Base-by-base conservation (phyloP, 495 filamentous ascomycete genomes). In the Aspergillus panamensis region DNA sequence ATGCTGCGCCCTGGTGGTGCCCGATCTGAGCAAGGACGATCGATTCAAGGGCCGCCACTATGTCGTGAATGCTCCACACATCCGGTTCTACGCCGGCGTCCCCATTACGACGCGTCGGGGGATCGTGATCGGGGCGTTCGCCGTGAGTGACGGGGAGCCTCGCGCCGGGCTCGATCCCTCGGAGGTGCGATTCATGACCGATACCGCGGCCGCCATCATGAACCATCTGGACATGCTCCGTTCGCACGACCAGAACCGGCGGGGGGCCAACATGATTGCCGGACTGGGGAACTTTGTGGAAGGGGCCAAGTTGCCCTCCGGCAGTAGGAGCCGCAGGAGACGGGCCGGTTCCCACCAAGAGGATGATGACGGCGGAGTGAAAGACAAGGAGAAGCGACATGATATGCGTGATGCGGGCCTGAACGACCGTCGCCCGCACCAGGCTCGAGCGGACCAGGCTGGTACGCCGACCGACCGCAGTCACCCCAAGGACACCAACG, bases 111-210 rank as follows among this genome's bases (percentile, higher is more conserved):
- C 78, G 2, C 79, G 69, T 9, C 69, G 69, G 17, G 84, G 83
- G 7, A 77, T 83, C 42, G 75, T 75, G 6, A 87, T 87, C 55
- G 84, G 84, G n/a, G 79, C 78, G 1, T 76, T 82, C 53, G 80
- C 77, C 45, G 72, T 86, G 14, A 64, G 81, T 2, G 82, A 86
- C 62, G 71, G 74, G 21, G 57, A 67, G 21, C 75, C 79, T 8
- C 50, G 55, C 4, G 37, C 57, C 14, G 61, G 73, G n/a, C 31
- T 65, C 7, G 42, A 48, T 16, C 30, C 44, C 0, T 21, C 35
- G n/a, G 59, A 63, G 31, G n/a, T 63, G 9, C 44, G 42, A 10
- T 68, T 69, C 51, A 30, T 72, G 51, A 60, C 61, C 20, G 64
- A 68, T 19, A 59, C 50, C 1, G 54, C 62, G 4, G 39, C 25